Evolutionary conservation across 2,329 filamentous ascomycete species (phyloP).

Genomic region (Penicillium sp.): DNA sequence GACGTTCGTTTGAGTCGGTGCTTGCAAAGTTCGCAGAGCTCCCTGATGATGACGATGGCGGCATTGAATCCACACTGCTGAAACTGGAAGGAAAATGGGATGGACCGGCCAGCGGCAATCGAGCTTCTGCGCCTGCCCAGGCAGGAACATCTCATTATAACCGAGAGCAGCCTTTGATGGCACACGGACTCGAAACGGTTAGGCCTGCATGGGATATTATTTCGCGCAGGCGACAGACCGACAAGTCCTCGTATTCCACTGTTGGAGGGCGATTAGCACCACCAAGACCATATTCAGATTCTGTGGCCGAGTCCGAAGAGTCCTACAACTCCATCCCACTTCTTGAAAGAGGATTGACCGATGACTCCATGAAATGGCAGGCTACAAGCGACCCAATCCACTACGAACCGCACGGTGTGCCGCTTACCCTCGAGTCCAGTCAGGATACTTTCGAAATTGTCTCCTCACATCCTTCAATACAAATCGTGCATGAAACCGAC

Average conservation of each 20-base stretch:
- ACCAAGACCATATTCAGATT: constrained; percentile 40
- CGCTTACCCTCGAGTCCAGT: constrained; percentile 29
- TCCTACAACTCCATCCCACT: constrained; percentile 76
- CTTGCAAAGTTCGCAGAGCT: constrained; percentile 83
- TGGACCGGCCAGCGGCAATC: constrained; percentile 32
- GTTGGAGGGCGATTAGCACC: constrained; percentile 28
- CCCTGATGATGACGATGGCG: constrained; percentile 82
- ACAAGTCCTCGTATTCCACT: constrained; percentile 27
- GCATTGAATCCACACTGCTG: constrained; percentile 84
- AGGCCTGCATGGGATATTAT: constrained; percentile 17
- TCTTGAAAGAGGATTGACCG: constrained; percentile 60
- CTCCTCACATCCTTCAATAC: constrained; percentile 49
- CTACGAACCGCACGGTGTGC: constrained; percentile 21
- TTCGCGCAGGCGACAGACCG: constrained; percentile 25
- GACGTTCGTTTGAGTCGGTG: constrained; percentile 79
- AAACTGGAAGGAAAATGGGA: constrained; percentile 87
- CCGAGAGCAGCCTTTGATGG: neutral
- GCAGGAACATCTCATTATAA: neutral
- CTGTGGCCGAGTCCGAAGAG: constrained; percentile 60
- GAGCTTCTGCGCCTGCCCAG: constrained; percentile 9
- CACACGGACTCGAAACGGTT: constrained; percentile 5
- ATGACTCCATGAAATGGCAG: constrained; percentile 51
- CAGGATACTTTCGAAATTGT: constrained; percentile 29
- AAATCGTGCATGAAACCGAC: constrained; percentile 51
- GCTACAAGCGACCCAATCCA: constrained; percentile 21